A percentile compares a stretch with the other conserved stretches of the same genome.
Evolutionary conservation across 2,329 filamentous ascomycete species (phyloP).

Genomic region (Torrubiella hemipterigena): DNA sequence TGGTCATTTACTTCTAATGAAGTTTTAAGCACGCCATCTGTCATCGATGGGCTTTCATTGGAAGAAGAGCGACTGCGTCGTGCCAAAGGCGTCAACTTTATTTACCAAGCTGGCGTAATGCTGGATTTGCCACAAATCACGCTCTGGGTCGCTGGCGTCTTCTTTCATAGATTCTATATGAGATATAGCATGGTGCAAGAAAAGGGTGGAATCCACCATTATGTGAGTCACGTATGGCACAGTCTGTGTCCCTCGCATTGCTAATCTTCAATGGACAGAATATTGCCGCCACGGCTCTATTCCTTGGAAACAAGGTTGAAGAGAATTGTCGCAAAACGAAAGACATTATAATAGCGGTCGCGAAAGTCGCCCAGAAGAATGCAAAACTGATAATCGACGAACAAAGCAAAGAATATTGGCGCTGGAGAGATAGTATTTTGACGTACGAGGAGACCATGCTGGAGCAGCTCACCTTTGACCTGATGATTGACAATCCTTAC

Average conservation of each 20-base stretch:
- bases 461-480: slow-evolving; percentile 84
- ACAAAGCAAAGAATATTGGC: slow-evolving; percentile 96
- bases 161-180: slow-evolving; percentile 96
- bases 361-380: slow-evolving; percentile 91
- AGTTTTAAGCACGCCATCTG: slow-evolving; percentile 69
- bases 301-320: slow-evolving; percentile 93
- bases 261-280: slow-evolving; percentile 33
- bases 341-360: slow-evolving; percentile 86
- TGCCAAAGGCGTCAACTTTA: slow-evolving; percentile 92
- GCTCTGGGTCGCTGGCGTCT: slow-evolving; percentile 81
- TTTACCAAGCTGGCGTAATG: slow-evolving; percentile 85
- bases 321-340: slow-evolving; percentile 95
- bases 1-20: slow-evolving; percentile 87
- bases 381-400: slow-evolving; percentile 83
- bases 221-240: slow-evolving; percentile 43
- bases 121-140: slow-evolving; percentile 88
- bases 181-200: slow-evolving; percentile 67
- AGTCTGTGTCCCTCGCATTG: neutral
- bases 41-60: slow-evolving; percentile 66
- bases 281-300: slow-evolving; percentile 81
- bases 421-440: slow-evolving; percentile 89
- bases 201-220: slow-evolving; percentile 75
- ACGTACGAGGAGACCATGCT: slow-evolving; percentile 88
- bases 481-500: slow-evolving; percentile 84
- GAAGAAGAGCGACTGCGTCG: slow-evolving; percentile 70